Base-by-base conservation (phyloP, 1,284 basidiomycete species). In the Termitomyces sp. region DNA sequence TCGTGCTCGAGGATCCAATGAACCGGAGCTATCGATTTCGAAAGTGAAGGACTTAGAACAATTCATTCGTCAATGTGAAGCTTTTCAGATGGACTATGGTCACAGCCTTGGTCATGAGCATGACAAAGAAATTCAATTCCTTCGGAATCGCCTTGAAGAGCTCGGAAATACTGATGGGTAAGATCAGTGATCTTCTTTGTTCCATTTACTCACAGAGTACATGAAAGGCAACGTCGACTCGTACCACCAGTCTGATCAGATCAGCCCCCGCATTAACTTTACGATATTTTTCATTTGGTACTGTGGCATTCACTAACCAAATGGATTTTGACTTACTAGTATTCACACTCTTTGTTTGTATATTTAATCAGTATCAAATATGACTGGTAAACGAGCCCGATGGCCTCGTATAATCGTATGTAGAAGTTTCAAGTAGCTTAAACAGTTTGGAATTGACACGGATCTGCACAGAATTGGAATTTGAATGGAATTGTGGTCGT, bases 1-100 rank as follows among this genome's bases (percentile, higher is more conserved):
- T 5, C 80, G 82, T 16, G 73, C 77, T 39, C 79, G 85, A 33
- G 83, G 85, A 5, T 81, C 82, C 0, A 76, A 78, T 49, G 84
- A 88, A 62, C 86, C 86, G 1, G 84, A 88, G 60, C 55, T 74
- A 14, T 83, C 80, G 0, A 70, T 73, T 19, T 65, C 68, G 8
- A 75, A 77, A 16, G 71, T 70, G 1, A 81, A 81, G 59, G 81
- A 84, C 56, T 70, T 88, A 2, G 80, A 85, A 9, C 74, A 80
- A 19, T 88, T 82, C 59, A 69, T 86, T 26, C 78, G 86, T 31
- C 81, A 85, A 59, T 73, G 73, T 46, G 60, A 74, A 43, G 77
- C 79, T 6, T 84, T 83, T 55, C 58, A 74, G 46, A 67, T 84
- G 62, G 86, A 88, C 58, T 64, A 75, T 52, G 84, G 80, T 1